Conservation (phyloP, 139 green algal species). For the Coelastrella sp. region DNA sequence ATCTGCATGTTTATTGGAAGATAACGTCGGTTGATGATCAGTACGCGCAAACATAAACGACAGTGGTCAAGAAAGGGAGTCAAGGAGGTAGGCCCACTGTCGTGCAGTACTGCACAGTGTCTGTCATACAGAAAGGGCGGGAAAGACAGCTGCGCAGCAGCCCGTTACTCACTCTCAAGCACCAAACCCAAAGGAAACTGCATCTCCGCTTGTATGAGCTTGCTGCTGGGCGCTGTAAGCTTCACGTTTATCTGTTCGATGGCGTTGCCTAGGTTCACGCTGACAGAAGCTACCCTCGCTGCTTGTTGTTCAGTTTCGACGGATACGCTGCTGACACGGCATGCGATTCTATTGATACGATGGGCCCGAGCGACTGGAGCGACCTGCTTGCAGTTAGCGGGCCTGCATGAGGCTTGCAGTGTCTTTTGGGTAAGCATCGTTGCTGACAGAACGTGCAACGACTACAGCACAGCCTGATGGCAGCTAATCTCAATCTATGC, state of each 20-base stretch:
- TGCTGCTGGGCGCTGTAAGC: background rate
- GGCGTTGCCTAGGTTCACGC: background rate
- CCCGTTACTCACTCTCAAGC: constrained; percentile 29
- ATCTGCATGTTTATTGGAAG: background rate
- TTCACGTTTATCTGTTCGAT: constrained; percentile 7
- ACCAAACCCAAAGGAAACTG: constrained; percentile 33
- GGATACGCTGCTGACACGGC: background rate
- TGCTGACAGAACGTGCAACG: background rate
- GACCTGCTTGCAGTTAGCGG: background rate
- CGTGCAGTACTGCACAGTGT: background rate
- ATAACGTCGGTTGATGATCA: background rate
- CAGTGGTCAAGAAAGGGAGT: background rate
- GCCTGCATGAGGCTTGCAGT: background rate
- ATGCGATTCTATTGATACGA: background rate
- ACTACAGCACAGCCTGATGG: background rate
- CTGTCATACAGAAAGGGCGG: background rate
- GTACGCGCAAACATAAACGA: background rate
- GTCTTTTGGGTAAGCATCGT: background rate
- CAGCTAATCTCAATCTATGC: background rate
- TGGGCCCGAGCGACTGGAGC: background rate
- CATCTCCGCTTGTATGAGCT: constrained; percentile 21
- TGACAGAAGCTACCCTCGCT: background rate
- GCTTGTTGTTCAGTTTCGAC: background rate
- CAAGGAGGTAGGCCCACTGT: background rate
- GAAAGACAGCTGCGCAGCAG: background rate